Evolutionary conservation across 2,329 filamentous ascomycete genomes (phyloP).

Genomic region (Sporothrix inflata): DNA sequence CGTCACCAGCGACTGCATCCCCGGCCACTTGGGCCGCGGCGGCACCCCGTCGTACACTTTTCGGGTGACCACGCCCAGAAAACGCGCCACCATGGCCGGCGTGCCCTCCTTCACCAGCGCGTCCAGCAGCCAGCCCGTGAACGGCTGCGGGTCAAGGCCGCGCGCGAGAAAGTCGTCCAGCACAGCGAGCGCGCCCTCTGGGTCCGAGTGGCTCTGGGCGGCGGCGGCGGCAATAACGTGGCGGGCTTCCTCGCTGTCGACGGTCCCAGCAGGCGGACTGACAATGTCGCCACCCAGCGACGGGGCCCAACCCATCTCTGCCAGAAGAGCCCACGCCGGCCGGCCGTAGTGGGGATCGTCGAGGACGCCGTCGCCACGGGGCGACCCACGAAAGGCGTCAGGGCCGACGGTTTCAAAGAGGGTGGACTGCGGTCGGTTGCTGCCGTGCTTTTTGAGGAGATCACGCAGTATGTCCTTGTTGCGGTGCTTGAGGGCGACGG

Average conservation of each 20-base stretch:
- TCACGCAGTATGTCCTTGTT: neutral
- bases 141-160: conserved; percentile 12
- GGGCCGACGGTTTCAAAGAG: neutral
- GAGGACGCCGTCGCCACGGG: neutral
- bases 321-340: neutral
- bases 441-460: neutral
- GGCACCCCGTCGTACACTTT: neutral
- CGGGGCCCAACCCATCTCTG: neutral
- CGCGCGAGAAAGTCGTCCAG: neutral
- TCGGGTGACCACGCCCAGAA: neutral
- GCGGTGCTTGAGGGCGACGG: conserved; percentile 18
- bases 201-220: neutral
- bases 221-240: neutral
- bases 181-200: neutral
- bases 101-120: conserved; percentile 12
- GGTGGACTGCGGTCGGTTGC: neutral
- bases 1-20: conserved; percentile 11
- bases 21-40: conserved; percentile 1
- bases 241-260: neutral
- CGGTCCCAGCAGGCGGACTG: neutral
- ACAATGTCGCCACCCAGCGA: neutral
- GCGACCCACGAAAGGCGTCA: neutral
- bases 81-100: conserved; percentile 17
- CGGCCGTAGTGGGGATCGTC: conserved; percentile 16
- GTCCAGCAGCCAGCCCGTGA: conserved; percentile 6